A percentile compares a stretch with the other conserved stretches of the same genome.
These are phyloP conservation scores for Colletotrichum higginsianum DNA, from an alignment of 2,329 filamentous ascomycete species.

Conservation along the genomic window DNA sequence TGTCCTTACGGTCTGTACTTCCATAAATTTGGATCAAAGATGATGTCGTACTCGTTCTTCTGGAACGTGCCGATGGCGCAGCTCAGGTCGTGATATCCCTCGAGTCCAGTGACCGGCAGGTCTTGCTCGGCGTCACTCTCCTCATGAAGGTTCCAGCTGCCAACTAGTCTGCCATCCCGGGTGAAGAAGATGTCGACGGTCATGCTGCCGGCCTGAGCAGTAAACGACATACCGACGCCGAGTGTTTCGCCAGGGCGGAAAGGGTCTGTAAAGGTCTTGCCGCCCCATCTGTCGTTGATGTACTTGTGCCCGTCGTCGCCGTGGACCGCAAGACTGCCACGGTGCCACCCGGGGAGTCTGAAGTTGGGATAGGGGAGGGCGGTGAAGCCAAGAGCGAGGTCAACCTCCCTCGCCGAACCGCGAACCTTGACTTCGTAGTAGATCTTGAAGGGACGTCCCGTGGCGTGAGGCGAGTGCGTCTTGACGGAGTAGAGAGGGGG, in stretches of 20 bases:
- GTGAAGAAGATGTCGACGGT: constrained; percentile 79
- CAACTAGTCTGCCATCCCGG: constrained; percentile 71
- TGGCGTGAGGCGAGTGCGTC: constrained; percentile 70
- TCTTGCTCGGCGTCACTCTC: constrained; percentile 77
- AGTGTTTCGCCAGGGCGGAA: constrained; percentile 78
- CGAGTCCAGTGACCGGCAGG: constrained; percentile 75
- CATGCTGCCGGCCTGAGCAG: constrained; percentile 55
- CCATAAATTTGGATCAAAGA: constrained; percentile 74
- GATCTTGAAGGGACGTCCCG: constrained; percentile 62
- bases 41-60: constrained; percentile 76
- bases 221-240: constrained; percentile 79
- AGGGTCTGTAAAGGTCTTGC: constrained; percentile 75
- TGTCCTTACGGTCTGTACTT: constrained; percentile 57
- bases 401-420: constrained; percentile 60
- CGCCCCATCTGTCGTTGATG: constrained; percentile 82
- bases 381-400: constrained; percentile 77
- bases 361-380: constrained; percentile 84
- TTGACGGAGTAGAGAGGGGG: constrained; percentile 77
- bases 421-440: constrained; percentile 81
- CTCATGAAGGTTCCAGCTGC: constrained; percentile 81
- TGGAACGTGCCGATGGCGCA: constrained; percentile 81
- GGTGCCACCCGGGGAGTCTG: constrained; percentile 85
- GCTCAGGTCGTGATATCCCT: constrained; percentile 80
- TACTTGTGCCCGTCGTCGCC: constrained; percentile 84
- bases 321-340: constrained; percentile 82